Evolutionary conservation across 352 stramenopile species (phyloP).

Genomic region (Phytophthora pini): DNA sequence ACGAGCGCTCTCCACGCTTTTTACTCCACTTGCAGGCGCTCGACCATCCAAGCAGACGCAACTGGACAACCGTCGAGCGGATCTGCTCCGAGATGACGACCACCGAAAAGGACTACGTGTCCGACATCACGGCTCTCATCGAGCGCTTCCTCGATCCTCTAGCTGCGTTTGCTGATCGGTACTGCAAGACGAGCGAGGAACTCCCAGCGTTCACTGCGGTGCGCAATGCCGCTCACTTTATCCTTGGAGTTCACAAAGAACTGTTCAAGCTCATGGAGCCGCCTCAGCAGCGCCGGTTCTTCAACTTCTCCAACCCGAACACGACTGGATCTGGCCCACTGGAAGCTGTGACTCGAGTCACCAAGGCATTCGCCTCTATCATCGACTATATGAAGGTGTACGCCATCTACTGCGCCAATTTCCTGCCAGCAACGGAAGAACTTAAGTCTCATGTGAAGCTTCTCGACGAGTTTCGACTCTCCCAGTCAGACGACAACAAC

Average conservation of each 20-base stretch:
- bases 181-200: conserved; percentile 18
- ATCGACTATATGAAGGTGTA: conserved; percentile 81
- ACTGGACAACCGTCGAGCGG: conserved; percentile 36
- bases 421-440: conserved; percentile 53
- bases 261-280: conserved; percentile 26
- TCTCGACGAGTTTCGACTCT: conserved; percentile 34
- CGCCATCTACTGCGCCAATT: conserved; percentile 67
- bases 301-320: conserved; percentile 20
- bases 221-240: conserved; percentile 21
- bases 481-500: conserved; percentile 11
- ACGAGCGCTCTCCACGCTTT: conserved; percentile 34
- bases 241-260: conserved; percentile 35
- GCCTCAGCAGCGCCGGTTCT: conserved; percentile 19
- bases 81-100: conserved; percentile 40
- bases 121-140: conserved; percentile 26
- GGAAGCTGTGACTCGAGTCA: conserved; percentile 35
- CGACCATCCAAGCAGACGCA: conserved; percentile 31
- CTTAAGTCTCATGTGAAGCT: conserved; percentile 50
- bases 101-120: conserved; percentile 43
- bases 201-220: conserved; percentile 27
- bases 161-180: conserved; percentile 18
- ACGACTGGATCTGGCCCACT: conserved; percentile 16
- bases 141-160: conserved; percentile 35
- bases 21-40: conserved; percentile 33
- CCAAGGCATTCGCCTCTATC: conserved; percentile 42